Evolutionary conservation across 164 flowering plant species (phyloP), one percentile per base, ranked within the genome.

Genomic region (Kingdonia uniflora): DNA sequence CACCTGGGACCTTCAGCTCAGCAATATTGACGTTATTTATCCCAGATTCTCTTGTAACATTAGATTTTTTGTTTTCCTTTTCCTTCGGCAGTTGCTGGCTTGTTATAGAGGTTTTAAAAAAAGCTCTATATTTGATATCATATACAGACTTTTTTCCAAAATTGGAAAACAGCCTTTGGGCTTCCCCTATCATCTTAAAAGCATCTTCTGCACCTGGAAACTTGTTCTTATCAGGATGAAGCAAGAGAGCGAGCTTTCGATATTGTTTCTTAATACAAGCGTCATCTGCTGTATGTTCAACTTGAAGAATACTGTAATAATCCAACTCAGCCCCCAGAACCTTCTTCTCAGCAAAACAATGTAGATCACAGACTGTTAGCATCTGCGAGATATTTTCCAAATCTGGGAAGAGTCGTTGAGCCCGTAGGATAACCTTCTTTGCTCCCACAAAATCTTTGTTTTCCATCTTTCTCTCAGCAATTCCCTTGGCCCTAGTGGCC

Each of bases 171-270:
- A 76, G 63, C 57, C 76, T 69, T 12, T 79, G 76, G 6, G 98
- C 98, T 62, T 87, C 95, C 22, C 84, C 80, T 55, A 87, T 74
- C 57, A 87, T 54, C 71, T 82, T 77, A 57, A 87, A 91, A 19
- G 96, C 98, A 58, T 82, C 81, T 64, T 81, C 85, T 12, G 98
- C 96, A 47, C 98, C 98, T 15, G 79, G 39, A 64, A 81, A 76
- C 55, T 77, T 75, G 66, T 87, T 91, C 61, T 87, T 91, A 56
- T 87, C 96, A 45, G 98, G 98, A 63, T 87, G 92, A 61, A 87
- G 88, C 3, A 47, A 65, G 23, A 87, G 80, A 23, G 90, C 96
- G 56, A 81, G 69, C 65, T 80, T 87, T 52, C 82, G 56, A 51
- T 72, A 91, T 58, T 87, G 98, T 63, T 82, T 85, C 75, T 68